phyloP scores from a whole-genome alignment of 1,284 basidiomycete species.

The Kalmanozyma brasiliensis region DNA sequence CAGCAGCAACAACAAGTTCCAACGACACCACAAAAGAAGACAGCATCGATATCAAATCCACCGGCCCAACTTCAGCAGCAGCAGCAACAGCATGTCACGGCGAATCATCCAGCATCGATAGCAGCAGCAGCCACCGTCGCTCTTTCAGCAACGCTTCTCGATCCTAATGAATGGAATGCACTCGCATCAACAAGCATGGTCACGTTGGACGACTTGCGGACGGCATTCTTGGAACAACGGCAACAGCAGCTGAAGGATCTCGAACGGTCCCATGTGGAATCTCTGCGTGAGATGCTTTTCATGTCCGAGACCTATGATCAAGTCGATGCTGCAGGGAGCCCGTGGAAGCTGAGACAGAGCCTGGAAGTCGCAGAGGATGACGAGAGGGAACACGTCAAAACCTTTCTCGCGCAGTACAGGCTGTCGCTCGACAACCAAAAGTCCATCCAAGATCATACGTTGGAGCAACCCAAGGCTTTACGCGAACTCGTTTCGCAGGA shows the following conservation, averaged over 20 bases:
- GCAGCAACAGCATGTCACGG: conserved; percentile 38
- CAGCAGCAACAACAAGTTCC: conserved; percentile 12
- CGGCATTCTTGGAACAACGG: conserved; percentile 39
- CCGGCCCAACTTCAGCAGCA: conserved; percentile 8
- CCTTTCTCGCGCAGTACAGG: conserved; percentile 24
- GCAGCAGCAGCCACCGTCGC: conserved; percentile 46
- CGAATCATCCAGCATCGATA: conserved; percentile 46
- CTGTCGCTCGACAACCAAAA: conserved; percentile 25
- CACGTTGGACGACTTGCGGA: conserved; percentile 39
- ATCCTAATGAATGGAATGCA: conserved; percentile 49
- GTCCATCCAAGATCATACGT: conserved; percentile 27
- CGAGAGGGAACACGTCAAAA: conserved; percentile 21
- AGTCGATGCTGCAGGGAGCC: conserved; percentile 32
- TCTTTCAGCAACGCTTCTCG: conserved; percentile 38
- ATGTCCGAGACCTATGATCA: conserved; percentile 46
- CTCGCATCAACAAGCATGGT: conserved; percentile 52
- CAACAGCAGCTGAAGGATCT: conserved; percentile 39
- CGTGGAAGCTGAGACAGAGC: conserved; percentile 40
- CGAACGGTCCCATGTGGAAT: conserved; percentile 25
- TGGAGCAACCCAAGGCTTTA: conserved; percentile 33
- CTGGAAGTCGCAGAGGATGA: conserved; percentile 36
- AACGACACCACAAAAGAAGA: conserved; percentile 16
- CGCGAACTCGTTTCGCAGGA: conserved; percentile 32
- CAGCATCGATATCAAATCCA: conserved; percentile 7
- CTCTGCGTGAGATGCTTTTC: conserved; percentile 43